Evolutionary conservation across 73 alveolate genomes (phyloP), one percentile per base, ranked within the genome.

Genomic region (Paramecium sexaurelia): DNA sequence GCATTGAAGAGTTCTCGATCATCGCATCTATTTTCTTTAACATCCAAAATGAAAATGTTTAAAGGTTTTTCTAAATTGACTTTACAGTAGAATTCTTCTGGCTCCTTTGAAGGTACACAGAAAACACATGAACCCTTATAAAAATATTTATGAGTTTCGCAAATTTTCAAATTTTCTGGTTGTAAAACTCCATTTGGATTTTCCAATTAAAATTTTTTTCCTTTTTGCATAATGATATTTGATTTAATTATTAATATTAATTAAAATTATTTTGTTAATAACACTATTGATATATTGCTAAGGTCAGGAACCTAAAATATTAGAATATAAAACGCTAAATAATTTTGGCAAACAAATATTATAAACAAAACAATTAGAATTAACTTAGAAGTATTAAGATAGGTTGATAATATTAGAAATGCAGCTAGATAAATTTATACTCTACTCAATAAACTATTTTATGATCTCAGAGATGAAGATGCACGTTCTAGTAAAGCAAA

Each of bases 401-500:
- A 13, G 11, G 9, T 45, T 36, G 26, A 39, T 68, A 19, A 11
- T 17, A 20, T 15, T 75, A 75, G 89, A 19, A 75, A 75, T 75
- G 66, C 73, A 36, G 89, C 69, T 7, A 39, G 69, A 39, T 41
- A 41, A 75, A 75, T 75, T 36, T 75, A 75, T 39, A 39, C 66
- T 0, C 11, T 75, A 24, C 45, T 75, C 10, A 75, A 75, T 17
- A 36, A 75, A 75, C 7, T 75, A 75, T 75, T 75, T 17, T 39
- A 75, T 75, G 89, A 39, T 75, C 45, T 39, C 1, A 75, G 73
- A 75, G 39, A 75, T 39, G 73, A 75, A 17, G 89, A 75, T 75
- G 66, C 89, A 13, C 37, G 8, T 75, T 26, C 89, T 1, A 22
- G 47, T 40, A 75, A 75, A 37, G 51, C 43, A 5, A 75, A 75